phyloP scores from a whole-genome alignment of 192 early-diverging fungal species.

The Coemansia sp. region DNA sequence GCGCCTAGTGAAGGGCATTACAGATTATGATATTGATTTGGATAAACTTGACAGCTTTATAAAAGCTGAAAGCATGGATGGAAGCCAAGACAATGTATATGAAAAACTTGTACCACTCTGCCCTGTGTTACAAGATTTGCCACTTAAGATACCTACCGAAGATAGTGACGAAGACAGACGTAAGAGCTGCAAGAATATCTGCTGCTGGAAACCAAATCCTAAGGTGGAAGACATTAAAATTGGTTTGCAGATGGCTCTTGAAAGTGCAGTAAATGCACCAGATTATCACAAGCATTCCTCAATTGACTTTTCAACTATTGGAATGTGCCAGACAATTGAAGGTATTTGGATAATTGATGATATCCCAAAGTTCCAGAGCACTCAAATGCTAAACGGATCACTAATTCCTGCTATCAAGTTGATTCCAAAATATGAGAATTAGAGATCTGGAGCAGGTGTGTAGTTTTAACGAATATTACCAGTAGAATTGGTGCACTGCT shows the following conservation, averaged over 20 bases:
- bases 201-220: neutral
- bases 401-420: too few relatives aligned
- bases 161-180: too few relatives aligned
- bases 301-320: neutral
- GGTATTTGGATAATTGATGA: slow-evolving; percentile 3
- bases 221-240: neutral
- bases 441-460: too few relatives aligned
- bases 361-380: too few relatives aligned
- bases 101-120: neutral
- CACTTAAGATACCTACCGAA: too few relatives aligned
- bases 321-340: slow-evolving; percentile 1
- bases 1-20: neutral
- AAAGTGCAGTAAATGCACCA: neutral
- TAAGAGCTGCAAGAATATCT: too few relatives aligned
- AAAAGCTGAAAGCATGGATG: neutral
- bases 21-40: neutral
- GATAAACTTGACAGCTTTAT: neutral
- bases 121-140: neutral
- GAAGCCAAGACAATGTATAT: neutral
- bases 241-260: neutral
- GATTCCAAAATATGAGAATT: too few relatives aligned
- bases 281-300: neutral
- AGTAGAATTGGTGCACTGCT: too few relatives aligned
- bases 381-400: too few relatives aligned
- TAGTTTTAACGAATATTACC: too few relatives aligned